A percentile compares a stretch with the other conserved stretches of the same genome.
Conservation (phyloP, 2,329 filamentous ascomycete genomes). For the Aspergillus sp. region DNA sequence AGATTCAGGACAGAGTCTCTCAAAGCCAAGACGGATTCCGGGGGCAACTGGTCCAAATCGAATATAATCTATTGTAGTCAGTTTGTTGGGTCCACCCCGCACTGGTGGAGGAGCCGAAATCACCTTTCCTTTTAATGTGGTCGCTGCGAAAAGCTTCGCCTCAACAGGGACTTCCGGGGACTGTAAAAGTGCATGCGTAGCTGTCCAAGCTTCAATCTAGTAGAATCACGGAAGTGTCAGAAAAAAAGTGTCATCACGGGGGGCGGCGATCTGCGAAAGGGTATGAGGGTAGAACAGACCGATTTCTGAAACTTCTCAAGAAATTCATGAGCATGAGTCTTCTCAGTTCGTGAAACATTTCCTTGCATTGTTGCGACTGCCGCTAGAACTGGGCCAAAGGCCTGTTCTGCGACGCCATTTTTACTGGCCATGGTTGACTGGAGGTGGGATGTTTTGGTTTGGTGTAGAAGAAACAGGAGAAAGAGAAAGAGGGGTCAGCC, state of each 20-base stretch:
- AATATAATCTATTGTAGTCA: slow-evolving; percentile 74
- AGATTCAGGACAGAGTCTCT: slow-evolving; percentile 80
- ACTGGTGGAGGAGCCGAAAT: slow-evolving; percentile 2
- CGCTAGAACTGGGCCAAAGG: slow-evolving; percentile 78
- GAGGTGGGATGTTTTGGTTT: slow-evolving; percentile 22
- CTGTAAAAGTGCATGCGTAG: slow-evolving; percentile 80
- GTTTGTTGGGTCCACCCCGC: slow-evolving; percentile 7
- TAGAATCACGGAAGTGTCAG: slow-evolving; percentile 16
- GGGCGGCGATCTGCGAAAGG: too few species aligned
- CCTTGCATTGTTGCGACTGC: slow-evolving; percentile 88
- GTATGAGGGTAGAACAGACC: slow-evolving; percentile 50
- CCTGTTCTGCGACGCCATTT: slow-evolving; percentile 57
- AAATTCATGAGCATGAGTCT: slow-evolving; percentile 86
- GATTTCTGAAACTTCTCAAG: slow-evolving; percentile 97
- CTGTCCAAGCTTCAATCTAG: slow-evolving; percentile 85
- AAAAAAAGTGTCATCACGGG: neutral
- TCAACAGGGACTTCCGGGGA: slow-evolving; percentile 70
- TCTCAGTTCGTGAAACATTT: slow-evolving; percentile 73
- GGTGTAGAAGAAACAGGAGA: slow-evolving; percentile 4
- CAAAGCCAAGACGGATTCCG: slow-evolving; percentile 67
- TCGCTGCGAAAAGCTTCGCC: slow-evolving; percentile 91
- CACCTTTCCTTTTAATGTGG: slow-evolving; percentile 97
- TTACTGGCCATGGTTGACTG: slow-evolving; percentile 61
- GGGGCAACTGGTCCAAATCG: slow-evolving; percentile 83
- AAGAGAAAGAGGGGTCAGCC: slow-evolving; percentile 18